These are phyloP conservation scores for Saksenaea vasiformis DNA, from an alignment of 371 early-diverging fungal genomes.

Conservation along the genomic window DNA sequence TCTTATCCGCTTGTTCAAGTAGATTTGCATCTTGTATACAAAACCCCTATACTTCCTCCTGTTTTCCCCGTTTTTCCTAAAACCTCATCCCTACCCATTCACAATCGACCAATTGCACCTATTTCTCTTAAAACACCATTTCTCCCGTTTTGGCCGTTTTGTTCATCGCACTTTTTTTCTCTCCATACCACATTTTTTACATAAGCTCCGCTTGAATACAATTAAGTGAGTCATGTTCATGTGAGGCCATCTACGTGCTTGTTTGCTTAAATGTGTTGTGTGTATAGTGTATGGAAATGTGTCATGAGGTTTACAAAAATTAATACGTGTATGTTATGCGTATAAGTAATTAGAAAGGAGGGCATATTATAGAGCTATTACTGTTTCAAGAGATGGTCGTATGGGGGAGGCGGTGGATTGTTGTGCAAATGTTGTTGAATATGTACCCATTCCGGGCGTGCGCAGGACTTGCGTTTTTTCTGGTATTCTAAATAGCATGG, in stretches of 20 bases:
- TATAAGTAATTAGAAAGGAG: neutral
- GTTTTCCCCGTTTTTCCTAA: neutral
- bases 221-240: neutral
- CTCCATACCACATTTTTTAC: neutral
- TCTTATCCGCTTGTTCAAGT: constrained; percentile 36
- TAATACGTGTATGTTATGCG: neutral
- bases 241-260: neutral
- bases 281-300: neutral
- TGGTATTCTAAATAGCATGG: constrained; percentile 45
- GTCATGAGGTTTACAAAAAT: neutral
- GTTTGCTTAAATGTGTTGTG: neutral
- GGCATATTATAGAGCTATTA: neutral
- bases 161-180: neutral
- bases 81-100: neutral
- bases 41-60: neutral
- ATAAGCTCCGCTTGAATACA: neutral
- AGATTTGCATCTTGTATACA: constrained; percentile 2
- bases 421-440: constrained; percentile 17
- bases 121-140: neutral
- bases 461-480: constrained; percentile 29
- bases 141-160: neutral
- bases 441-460: constrained; percentile 28
- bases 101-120: neutral
- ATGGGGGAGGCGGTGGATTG: neutral
- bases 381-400: neutral